Evolutionary conservation across 164 flowering plant species (phyloP).

Genomic region (Magnolia kwangsiensis): DNA sequence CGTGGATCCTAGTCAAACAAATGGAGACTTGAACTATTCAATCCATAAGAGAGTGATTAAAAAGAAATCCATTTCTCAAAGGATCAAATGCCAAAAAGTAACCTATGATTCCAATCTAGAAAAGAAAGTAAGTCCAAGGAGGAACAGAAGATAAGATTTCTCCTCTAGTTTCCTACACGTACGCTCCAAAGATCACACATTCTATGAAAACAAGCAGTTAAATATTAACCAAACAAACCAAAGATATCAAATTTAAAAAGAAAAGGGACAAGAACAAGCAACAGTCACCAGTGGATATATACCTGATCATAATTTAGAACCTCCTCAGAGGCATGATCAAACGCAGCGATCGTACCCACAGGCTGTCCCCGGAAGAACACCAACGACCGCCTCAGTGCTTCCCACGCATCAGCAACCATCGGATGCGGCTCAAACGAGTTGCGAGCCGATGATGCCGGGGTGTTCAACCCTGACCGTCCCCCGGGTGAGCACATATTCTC

Average conservation of each 20-base stretch:
- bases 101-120: too few species aligned
- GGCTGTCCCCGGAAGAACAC: slow-evolving; percentile 37
- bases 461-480: slow-evolving; percentile 14
- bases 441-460: slow-evolving; percentile 26
- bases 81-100: too few species aligned
- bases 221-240: neutral
- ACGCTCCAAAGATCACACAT: neutral
- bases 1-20: neutral
- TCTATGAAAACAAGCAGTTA: neutral
- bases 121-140: neutral
- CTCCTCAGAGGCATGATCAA: slow-evolving; percentile 28
- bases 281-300: neutral
- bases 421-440: slow-evolving; percentile 43
- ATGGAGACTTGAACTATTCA: neutral
- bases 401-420: slow-evolving; percentile 46
- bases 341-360: slow-evolving; percentile 38
- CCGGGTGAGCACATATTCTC: slow-evolving; percentile 21
- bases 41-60: too few species aligned
- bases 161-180: neutral
- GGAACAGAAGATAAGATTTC: neutral
- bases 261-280: too few species aligned
- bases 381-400: slow-evolving; percentile 32
- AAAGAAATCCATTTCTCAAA: too few species aligned
- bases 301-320: slow-evolving; percentile 41
- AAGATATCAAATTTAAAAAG: neutral